Evolutionary conservation across 108 stramenopile genomes (phyloP).

Genomic region (Stephanodiscus minutulus): DNA sequence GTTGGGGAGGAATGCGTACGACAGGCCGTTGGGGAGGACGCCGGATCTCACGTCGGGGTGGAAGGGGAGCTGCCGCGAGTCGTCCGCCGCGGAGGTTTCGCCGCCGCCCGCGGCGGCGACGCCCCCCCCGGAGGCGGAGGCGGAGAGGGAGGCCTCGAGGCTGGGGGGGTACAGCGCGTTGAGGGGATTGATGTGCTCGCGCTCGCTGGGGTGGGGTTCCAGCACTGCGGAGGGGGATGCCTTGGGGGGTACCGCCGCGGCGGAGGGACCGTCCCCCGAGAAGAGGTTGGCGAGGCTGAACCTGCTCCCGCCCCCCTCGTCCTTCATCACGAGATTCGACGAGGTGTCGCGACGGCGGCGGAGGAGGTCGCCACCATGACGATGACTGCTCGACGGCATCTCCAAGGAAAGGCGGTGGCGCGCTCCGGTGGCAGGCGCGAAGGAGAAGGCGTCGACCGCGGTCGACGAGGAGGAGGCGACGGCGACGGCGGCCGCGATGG

Average conservation of each 20-base stretch:
- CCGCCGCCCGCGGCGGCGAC: too few relatives aligned
- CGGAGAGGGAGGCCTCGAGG: too few relatives aligned
- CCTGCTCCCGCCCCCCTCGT: slow-evolving; percentile 14
- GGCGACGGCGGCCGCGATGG: background rate
- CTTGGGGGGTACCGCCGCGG: background rate
- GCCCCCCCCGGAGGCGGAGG: background rate
- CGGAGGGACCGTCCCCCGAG: slow-evolving; percentile 12
- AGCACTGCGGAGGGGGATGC: slow-evolving; percentile 4
- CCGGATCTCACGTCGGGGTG: slow-evolving; percentile 79
- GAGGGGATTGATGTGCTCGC: slow-evolving; percentile 85
- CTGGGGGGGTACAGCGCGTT: slow-evolving; percentile 69
- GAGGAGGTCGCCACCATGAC: background rate
- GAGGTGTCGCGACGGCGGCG: background rate
- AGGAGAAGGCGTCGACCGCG: slow-evolving; percentile 6
- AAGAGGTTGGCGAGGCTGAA: slow-evolving; percentile 56
- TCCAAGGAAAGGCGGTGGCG: slow-evolving; percentile 3
- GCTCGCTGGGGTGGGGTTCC: slow-evolving; percentile 78
- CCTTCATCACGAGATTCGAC: background rate
- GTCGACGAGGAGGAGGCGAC: background rate
- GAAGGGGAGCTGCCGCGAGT: slow-evolving; percentile 66
- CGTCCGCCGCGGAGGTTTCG: too few relatives aligned
- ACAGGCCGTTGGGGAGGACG: slow-evolving; percentile 87
- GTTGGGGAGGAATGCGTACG: slow-evolving; percentile 94
- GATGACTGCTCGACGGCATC: background rate
- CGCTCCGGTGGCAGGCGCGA: background rate